phyloP scores from a whole-genome alignment of 495 filamentous ascomycete genomes.

The Astrothelium macrocarpum region DNA sequence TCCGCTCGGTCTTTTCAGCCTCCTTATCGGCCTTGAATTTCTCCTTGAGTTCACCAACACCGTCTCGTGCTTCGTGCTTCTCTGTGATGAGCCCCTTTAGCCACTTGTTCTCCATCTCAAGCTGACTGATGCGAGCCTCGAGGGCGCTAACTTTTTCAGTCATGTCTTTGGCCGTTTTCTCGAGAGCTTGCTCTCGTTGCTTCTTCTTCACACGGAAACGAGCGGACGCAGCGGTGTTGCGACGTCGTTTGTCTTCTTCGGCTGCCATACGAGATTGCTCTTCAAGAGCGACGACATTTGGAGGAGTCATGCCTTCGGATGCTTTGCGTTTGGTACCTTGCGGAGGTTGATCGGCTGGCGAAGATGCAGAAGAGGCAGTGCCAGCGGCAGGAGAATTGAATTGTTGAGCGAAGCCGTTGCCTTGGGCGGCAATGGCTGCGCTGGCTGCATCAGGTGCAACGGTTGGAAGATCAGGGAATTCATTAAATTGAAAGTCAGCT shows the following conservation, averaged over 20 bases:
- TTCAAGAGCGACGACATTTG: constrained; percentile 42
- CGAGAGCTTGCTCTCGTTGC: constrained; percentile 88
- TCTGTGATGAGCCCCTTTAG: constrained; percentile 87
- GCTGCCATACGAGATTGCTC: constrained; percentile 67
- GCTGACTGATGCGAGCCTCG: constrained; percentile 70
- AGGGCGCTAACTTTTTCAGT: constrained; percentile 69
- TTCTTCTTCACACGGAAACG: constrained; percentile 99
- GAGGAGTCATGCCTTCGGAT: constrained; percentile 4
- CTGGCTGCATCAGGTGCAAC: not conserved
- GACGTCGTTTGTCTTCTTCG: constrained; percentile 93
- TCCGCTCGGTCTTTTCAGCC: constrained; percentile 15
- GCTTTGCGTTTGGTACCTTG: constrained; percentile 17
- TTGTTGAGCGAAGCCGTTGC: constrained; percentile 4
- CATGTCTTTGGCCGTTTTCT: constrained; percentile 83
- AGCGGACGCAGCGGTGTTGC: constrained; percentile 90
- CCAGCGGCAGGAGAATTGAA: not conserved
- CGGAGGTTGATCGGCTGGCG: not conserved
- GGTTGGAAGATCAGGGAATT: constrained; percentile 18
- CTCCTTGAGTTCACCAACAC: constrained; percentile 16
- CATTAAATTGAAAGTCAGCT: constrained; percentile 29
- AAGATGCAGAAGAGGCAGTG: constrained; percentile 14
- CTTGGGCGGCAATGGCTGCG: constrained; percentile 4
- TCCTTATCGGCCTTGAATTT: constrained; percentile 9
- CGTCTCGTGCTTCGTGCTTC: constrained; percentile 59
- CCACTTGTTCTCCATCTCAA: constrained; percentile 97